Percentiles rank a stretch among this genome's conserved stretches.
Conservation (phyloP, 2,329 filamentous ascomycete genomes). For the Fusarium paranaense region DNA sequence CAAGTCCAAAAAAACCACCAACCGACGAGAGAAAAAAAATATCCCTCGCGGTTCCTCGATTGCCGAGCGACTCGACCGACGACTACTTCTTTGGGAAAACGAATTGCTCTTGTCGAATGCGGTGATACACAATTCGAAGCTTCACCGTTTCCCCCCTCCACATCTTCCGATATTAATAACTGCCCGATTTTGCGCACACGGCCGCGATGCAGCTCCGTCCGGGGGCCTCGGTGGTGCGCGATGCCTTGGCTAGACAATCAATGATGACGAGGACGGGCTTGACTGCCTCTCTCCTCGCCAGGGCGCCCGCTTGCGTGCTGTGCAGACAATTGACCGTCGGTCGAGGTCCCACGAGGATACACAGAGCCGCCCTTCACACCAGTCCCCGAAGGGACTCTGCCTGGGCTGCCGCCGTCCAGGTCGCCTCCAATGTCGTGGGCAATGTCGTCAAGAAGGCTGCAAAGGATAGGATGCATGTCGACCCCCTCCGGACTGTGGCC, state of each 20-base stretch:
- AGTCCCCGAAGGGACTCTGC: constrained; percentile 67
- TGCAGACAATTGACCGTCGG: constrained; percentile 48
- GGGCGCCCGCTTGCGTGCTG: constrained; percentile 45
- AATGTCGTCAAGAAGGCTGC: constrained; percentile 73
- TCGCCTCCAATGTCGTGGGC: constrained; percentile 77
- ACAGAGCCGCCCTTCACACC: constrained; percentile 55
- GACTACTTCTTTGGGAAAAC: too few species aligned
- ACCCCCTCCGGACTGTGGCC: constrained; percentile 89
- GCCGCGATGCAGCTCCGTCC: constrained; percentile 65
- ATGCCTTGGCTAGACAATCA: constrained; percentile 48
- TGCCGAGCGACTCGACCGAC: constrained; percentile 2
- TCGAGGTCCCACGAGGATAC: constrained; percentile 50
- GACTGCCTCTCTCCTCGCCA: constrained; percentile 5
- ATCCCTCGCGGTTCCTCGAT: constrained; percentile 31
- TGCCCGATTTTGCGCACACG: constrained; percentile 4
- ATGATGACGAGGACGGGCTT: constrained; percentile 34
- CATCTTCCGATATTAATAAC: constrained; percentile 8
- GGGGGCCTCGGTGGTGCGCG: constrained; percentile 63
- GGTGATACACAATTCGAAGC: constrained; percentile 12
- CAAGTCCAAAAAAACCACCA: constrained; percentile 32
- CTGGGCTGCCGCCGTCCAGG: constrained; percentile 79
- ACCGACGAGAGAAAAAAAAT: constrained; percentile 34
- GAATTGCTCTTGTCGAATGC: constrained; percentile 23
- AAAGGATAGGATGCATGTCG: constrained; percentile 78
- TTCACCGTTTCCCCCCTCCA: constrained; percentile 2